Evolutionary conservation across 768 basidiomycete genomes (phyloP).

Genomic region (Lentinula detonsa): DNA sequence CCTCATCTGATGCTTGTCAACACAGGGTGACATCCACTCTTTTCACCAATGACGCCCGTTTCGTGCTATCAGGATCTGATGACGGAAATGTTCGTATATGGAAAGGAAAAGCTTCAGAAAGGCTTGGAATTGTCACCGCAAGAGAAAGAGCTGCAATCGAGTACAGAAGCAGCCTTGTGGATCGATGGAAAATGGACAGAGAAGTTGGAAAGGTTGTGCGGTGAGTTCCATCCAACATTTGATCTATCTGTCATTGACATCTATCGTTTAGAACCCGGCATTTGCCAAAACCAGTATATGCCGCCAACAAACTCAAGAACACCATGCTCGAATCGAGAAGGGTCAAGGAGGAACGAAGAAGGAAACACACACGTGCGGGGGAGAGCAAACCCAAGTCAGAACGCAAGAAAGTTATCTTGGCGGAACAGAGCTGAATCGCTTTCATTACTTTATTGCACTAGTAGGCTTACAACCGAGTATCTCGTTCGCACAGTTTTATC

Average conservation of each 20-base stretch:
- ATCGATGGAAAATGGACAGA: constrained; percentile 82
- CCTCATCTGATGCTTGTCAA: neutral
- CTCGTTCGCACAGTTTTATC: neutral
- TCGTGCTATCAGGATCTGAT: constrained; percentile 86
- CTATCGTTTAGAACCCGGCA: constrained; percentile 55
- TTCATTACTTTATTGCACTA: neutral
- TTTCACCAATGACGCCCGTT: constrained; percentile 88
- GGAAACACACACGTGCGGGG: constrained; percentile 84
- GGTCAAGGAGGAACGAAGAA: constrained; percentile 89
- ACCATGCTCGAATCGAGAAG: constrained; percentile 88
- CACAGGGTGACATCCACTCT: constrained; percentile 82
- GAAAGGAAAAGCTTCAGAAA: constrained; percentile 92
- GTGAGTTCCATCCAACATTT: constrained; percentile 33
- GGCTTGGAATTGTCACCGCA: constrained; percentile 85
- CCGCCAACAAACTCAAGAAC: constrained; percentile 79
- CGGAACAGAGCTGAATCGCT: constrained; percentile 62
- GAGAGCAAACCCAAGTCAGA: constrained; percentile 86
- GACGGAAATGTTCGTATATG: constrained; percentile 94
- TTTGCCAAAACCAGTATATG: constrained; percentile 87
- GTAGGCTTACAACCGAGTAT: neutral
- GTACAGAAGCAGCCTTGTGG: constrained; percentile 82
- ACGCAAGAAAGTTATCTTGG: constrained; percentile 80
- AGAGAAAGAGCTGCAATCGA: constrained; percentile 89
- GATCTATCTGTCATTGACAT: constrained; percentile 1
- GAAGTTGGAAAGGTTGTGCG: constrained; percentile 79